Conservation (phyloP, 2,329 filamentous ascomycete species). For the Acrocalymma vagum region DNA sequence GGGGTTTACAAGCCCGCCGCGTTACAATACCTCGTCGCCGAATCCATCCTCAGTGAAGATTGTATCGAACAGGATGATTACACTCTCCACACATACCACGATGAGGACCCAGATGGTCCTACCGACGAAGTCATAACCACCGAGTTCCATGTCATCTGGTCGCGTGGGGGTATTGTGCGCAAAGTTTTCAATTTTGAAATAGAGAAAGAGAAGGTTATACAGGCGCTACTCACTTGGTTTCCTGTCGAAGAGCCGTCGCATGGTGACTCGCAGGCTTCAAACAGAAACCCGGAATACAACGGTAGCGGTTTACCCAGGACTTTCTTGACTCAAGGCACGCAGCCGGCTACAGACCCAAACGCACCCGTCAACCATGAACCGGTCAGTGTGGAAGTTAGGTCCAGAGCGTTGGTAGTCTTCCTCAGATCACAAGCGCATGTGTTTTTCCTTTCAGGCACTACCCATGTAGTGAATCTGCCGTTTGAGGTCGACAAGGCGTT, state of each 20-base stretch:
- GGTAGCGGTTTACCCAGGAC: constrained; percentile 22
- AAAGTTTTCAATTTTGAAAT: constrained; percentile 86
- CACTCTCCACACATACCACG: constrained; percentile 73
- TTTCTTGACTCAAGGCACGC: constrained; percentile 42
- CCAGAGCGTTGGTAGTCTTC: constrained; percentile 81
- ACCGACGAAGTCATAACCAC: constrained; percentile 86
- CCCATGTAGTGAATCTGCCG: constrained; percentile 88
- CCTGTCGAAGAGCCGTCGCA: constrained; percentile 54
- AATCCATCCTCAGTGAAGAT: constrained; percentile 76
- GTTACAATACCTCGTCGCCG: constrained; percentile 81
- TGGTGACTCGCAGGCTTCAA: constrained; percentile 12
- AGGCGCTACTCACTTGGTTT: constrained; percentile 87
- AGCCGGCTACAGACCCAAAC: constrained; percentile 39
- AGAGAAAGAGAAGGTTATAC: constrained; percentile 85
- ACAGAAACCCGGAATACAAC: constrained; percentile 20
- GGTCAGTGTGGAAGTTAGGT: constrained; percentile 33
- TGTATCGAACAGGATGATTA: constrained; percentile 72
- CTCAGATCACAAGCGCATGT: constrained; percentile 93
- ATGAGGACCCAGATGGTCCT: constrained; percentile 52
- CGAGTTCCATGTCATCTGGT: constrained; percentile 83
- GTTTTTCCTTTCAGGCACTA: constrained; percentile 87
- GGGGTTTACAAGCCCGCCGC: constrained; percentile 90
- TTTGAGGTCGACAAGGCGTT: constrained; percentile 93
- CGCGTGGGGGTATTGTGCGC: constrained; percentile 81
- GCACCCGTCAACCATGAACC: constrained; percentile 23